Evolutionary conservation across 2,329 filamentous ascomycete genomes (phyloP).

Genomic region (Rhynchosporium graminicola): DNA sequence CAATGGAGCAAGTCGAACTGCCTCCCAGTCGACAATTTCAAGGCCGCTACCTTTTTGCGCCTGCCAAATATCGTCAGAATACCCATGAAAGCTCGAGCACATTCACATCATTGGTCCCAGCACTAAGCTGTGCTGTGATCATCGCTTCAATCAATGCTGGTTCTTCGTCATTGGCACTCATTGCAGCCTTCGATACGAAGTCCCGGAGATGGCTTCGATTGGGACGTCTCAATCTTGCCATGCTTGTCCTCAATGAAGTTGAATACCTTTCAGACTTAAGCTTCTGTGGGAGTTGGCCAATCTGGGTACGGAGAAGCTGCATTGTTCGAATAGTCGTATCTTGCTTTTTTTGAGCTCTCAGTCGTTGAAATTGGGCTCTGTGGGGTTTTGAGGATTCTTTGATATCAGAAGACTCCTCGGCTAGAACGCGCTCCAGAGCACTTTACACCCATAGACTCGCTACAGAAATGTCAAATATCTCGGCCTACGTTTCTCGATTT

Average conservation of each 20-base stretch:
- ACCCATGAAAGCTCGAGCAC: conserved; percentile 1
- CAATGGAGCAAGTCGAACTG: neutral
- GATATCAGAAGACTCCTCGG: no score
- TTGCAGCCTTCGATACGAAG: neutral
- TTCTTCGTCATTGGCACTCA: neutral
- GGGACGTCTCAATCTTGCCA: neutral
- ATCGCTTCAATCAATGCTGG: conserved; percentile 3
- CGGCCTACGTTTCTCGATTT: no score
- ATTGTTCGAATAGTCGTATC: neutral
- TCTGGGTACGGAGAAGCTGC: neutral
- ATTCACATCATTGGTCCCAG: conserved; percentile 1
- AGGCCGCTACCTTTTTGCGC: neutral
- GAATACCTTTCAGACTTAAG: neutral
- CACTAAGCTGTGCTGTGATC: neutral
- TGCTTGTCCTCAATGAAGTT: neutral
- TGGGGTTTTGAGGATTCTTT: no score
- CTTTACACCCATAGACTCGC: no score
- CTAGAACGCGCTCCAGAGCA: no score
- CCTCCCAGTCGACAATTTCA: neutral
- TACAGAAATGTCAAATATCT: no score
- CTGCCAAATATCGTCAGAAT: neutral
- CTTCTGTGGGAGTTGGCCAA: neutral
- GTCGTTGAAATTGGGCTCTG: no score
- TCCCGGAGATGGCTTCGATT: neutral
- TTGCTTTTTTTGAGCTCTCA: neutral